phyloP scores from a whole-genome alignment of 352 stramenopile species.

The Saprolegnia diclina region DNA sequence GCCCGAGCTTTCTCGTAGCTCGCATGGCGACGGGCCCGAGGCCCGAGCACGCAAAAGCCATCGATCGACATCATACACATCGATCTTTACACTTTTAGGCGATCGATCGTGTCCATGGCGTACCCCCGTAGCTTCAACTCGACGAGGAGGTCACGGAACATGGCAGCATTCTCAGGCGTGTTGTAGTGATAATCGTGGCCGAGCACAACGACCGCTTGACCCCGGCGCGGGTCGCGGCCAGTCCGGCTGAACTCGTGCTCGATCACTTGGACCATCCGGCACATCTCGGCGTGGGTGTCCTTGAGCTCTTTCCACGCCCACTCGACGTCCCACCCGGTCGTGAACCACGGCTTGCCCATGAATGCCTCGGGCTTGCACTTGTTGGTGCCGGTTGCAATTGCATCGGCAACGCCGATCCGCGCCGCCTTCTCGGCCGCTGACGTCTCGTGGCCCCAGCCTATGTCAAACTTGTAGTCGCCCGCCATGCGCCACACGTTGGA shows the following conservation, averaged over 20 bases:
- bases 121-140: constrained; percentile 17
- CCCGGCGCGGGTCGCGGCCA: neutral
- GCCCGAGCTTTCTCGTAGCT: no score
- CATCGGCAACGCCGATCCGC: neutral
- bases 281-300: constrained; percentile 1
- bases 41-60: neutral
- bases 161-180: neutral
- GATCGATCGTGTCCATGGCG: constrained; percentile 11
- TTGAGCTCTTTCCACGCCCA: neutral
- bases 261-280: neutral
- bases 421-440: neutral
- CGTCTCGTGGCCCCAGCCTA: neutral
- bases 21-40: neutral
- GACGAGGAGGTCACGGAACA: constrained; percentile 17
- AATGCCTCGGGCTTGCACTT: neutral
- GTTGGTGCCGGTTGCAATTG: constrained; percentile 1
- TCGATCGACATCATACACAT: neutral
- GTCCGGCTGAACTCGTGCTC: constrained; percentile 6
- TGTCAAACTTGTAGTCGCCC: neutral
- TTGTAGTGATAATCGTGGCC: constrained; percentile 13
- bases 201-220: neutral
- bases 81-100: neutral
- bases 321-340: constrained; percentile 19
- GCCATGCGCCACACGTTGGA: constrained; percentile 13
- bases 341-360: neutral